Percentiles rank a stretch among this genome's conserved stretches.
Evolutionary conservation across 140 eudicot species (phyloP).

Genomic region (Stevia rebaudiana): DNA sequence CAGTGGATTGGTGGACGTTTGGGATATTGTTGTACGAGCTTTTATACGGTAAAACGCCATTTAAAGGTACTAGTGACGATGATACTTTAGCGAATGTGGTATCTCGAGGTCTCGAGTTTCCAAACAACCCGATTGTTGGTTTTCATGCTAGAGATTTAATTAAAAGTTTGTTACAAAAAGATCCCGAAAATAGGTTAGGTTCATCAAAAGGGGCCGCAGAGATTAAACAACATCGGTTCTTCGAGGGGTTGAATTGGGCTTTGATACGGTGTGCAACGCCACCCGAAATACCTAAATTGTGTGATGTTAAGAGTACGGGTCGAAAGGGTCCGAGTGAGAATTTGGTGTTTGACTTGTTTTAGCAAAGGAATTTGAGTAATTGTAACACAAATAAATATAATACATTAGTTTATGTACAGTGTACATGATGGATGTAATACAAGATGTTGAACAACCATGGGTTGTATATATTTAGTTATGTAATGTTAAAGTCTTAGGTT

Average conservation of each 20-base stretch:
- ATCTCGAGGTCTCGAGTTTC: conserved; percentile 51
- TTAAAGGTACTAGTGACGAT: conserved; percentile 61
- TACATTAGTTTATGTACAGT: conserved; percentile 23
- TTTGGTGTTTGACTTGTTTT: conserved; percentile 57
- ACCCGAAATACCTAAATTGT: conserved; percentile 61
- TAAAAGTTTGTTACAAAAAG: conserved; percentile 50
- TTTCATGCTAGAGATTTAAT: conserved; percentile 61
- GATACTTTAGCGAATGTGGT: conserved; percentile 68
- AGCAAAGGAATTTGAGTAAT: conserved; percentile 18
- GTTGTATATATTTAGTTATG: conserved; percentile 1
- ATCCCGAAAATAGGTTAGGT: conserved; percentile 68
- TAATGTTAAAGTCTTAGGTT: not conserved
- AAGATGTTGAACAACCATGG: not conserved
- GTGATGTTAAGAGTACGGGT: conserved; percentile 27
- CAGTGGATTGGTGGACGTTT: conserved; percentile 96
- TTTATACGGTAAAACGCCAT: conserved; percentile 80
- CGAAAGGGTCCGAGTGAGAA: conserved; percentile 27
- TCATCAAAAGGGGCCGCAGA: conserved; percentile 83
- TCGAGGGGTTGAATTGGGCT: conserved; percentile 87
- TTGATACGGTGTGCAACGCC: conserved; percentile 78
- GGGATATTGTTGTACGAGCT: conserved; percentile 82
- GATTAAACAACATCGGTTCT: conserved; percentile 77
- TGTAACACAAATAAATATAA: conserved; percentile 17
- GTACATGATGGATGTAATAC: conserved; percentile 30
- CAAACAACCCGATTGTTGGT: conserved; percentile 58